Conservation (phyloP, 1,284 basidiomycete species). For the Trichosporon asahii region DNA sequence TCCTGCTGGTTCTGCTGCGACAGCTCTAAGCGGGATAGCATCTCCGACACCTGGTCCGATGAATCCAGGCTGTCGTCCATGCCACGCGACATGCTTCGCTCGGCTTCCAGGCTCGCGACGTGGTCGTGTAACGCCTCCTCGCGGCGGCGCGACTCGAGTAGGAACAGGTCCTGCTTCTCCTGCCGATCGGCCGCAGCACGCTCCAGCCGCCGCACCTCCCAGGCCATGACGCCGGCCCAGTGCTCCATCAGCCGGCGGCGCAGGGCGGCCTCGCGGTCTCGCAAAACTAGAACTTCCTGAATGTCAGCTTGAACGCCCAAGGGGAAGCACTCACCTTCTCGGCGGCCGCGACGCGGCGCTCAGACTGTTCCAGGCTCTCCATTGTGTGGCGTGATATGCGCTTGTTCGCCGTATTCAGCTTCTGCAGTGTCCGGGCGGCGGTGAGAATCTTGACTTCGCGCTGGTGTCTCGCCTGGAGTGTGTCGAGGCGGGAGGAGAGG, state of each 20-base stretch:
- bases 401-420: slow-evolving; percentile 50
- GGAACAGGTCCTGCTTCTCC: slow-evolving; percentile 10
- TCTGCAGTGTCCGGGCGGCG: slow-evolving; percentile 50
- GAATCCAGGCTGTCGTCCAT: neutral
- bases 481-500: slow-evolving; percentile 42
- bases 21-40: neutral
- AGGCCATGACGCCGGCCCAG: slow-evolving; percentile 51
- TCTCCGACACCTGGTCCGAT: neutral
- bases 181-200: slow-evolving; percentile 16
- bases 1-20: neutral
- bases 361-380: slow-evolving; percentile 50
- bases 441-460: slow-evolving; percentile 52
- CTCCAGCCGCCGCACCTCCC: slow-evolving; percentile 51
- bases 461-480: slow-evolving; percentile 47
- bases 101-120: slow-evolving; percentile 20
- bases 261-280: slow-evolving; percentile 44
- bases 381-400: slow-evolving; percentile 51
- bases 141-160: slow-evolving; percentile 21
- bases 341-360: slow-evolving; percentile 49
- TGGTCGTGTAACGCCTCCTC: slow-evolving; percentile 30
- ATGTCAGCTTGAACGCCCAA: slow-evolving; percentile 9
- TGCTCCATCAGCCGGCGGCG: slow-evolving; percentile 51
- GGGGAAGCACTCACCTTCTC: slow-evolving; percentile 42
- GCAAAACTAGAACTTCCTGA: slow-evolving; percentile 49
- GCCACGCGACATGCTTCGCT: slow-evolving; percentile 18